phyloP scores from a whole-genome alignment of 1,284 basidiomycete genomes.

The Moesziomyces sp. region DNA sequence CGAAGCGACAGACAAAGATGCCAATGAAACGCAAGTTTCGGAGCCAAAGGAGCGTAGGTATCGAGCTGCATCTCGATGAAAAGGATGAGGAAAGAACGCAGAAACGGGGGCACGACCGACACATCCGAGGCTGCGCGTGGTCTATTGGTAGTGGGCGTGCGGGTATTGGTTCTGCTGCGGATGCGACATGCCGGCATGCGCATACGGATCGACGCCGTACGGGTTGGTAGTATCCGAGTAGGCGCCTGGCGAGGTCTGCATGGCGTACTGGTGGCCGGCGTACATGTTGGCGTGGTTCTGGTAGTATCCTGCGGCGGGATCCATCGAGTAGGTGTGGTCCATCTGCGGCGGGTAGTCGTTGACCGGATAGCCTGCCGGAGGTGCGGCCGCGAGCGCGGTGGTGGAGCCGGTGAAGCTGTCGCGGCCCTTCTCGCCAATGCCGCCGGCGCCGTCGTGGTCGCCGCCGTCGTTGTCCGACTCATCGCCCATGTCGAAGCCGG shows the following conservation, averaged over 20 bases:
- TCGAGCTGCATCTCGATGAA: too few relatives aligned
- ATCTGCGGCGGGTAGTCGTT: conserved; percentile 18
- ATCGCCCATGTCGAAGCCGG: conserved; percentile 66
- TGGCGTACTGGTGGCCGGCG: conserved; percentile 20
- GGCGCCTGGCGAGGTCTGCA: conserved; percentile 17
- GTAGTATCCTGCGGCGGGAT: conserved; percentile 24
- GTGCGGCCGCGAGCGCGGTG: conserved; percentile 36
- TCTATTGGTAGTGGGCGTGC: conserved; percentile 30
- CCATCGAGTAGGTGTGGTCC: conserved; percentile 28
- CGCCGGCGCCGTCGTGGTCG: conserved; percentile 18
- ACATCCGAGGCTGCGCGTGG: neutral
- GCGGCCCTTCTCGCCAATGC: conserved; percentile 31
- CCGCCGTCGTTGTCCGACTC: conserved; percentile 53
- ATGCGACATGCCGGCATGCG: conserved; percentile 34
- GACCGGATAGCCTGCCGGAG: conserved; percentile 24
- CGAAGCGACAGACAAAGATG: too few relatives aligned
- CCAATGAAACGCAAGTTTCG: too few relatives aligned
- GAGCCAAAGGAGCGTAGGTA: too few relatives aligned
- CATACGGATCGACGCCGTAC: conserved; percentile 32
- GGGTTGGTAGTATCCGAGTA: conserved; percentile 7
- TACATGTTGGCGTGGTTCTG: conserved; percentile 28
- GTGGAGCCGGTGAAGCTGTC: conserved; percentile 46
- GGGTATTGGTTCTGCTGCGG: conserved; percentile 20
- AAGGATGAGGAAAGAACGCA: too few relatives aligned
- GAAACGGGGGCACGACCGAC: too few relatives aligned